Base-by-base conservation (phyloP, 129 eudicot species). In the Escallonia herrerae region DNA sequence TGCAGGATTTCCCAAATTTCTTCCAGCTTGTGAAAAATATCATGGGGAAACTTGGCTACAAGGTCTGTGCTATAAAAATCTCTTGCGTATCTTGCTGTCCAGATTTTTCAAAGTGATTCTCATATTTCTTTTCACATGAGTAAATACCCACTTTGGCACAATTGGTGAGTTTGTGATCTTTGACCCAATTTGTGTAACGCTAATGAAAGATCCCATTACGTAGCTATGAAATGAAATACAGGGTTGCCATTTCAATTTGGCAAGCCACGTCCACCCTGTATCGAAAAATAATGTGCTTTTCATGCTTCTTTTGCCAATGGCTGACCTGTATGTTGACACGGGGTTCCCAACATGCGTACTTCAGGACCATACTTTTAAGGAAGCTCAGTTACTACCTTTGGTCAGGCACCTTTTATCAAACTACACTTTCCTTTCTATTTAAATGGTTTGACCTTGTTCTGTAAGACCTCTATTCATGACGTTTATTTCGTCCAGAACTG, bases 1-100 rank as follows among this genome's bases (percentile, higher is more conserved):
- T 76, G 79, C 87, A 87, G 95, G 95, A 67, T 58, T 58, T 14
- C 66, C 82, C 85, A 58, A 76, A 84, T 63, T 81, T 76, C n/a
- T 84, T 87, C 71, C 85, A 78, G 74, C 84, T 87, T 65, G 72
- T 70, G 70, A 74, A 80, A 68, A 82, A 81, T 79, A 66, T 83
- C 13, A 69, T 66, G 15, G 71, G 58, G 57, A 73, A 74, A 65
- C 85, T 84, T 71, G 95, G 87, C 68, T 81, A 87, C 78, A 74
- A 81, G 65, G 95, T 87, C 79, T 73, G 60, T 60, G 39, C 14
- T 40, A 47, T 59, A 46, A 50, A 61, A 56, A 43, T 63, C 13
- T 46, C 50, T 44, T 60, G 6, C 69, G 5, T 65, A 44, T 43
- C 14, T 33, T 45, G 3, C 64, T 55, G 11, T 62, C 7, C 38